These are phyloP conservation scores for Phascolomyces articulosus DNA, from an alignment of 371 early-diverging fungal genomes.

Conservation along the genomic window DNA sequence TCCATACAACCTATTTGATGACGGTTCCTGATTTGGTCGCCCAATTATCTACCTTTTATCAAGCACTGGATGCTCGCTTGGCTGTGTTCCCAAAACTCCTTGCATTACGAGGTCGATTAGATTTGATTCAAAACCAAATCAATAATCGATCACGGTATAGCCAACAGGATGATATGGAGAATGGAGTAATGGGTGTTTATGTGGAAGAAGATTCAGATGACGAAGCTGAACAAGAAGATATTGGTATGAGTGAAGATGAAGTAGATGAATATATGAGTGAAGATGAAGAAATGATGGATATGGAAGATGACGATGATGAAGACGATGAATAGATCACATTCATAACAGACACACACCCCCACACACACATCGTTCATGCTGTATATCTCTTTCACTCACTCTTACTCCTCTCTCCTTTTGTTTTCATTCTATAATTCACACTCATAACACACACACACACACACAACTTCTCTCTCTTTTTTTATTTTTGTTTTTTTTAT, in stretches of 20 bases:
- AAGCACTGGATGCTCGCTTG: slow-evolving; percentile 68
- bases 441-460: no score
- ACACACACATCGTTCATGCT: no score
- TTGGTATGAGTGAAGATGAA: slow-evolving; percentile 10
- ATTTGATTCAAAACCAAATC: slow-evolving; percentile 75
- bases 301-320: slow-evolving; percentile 6
- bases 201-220: slow-evolving; percentile 65
- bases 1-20: slow-evolving; percentile 76
- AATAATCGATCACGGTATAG: slow-evolving; percentile 54
- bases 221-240: slow-evolving; percentile 39
- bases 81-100: slow-evolving; percentile 65
- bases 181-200: slow-evolving; percentile 37
- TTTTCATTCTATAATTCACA: slow-evolving; percentile 4
- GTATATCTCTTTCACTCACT: no score
- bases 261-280: slow-evolving; percentile 4
- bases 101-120: slow-evolving; percentile 76
- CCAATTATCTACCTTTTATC: slow-evolving; percentile 72
- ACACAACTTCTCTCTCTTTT: not conserved
- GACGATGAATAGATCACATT: not conserved
- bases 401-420: no score
- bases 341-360: no score
- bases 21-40: slow-evolving; percentile 68
- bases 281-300: slow-evolving; percentile 6
- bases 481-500: no score
- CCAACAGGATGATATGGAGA: slow-evolving; percentile 25